Conservation (phyloP, 345 rosid genomes). For the Sonneratia caseolaris region DNA sequence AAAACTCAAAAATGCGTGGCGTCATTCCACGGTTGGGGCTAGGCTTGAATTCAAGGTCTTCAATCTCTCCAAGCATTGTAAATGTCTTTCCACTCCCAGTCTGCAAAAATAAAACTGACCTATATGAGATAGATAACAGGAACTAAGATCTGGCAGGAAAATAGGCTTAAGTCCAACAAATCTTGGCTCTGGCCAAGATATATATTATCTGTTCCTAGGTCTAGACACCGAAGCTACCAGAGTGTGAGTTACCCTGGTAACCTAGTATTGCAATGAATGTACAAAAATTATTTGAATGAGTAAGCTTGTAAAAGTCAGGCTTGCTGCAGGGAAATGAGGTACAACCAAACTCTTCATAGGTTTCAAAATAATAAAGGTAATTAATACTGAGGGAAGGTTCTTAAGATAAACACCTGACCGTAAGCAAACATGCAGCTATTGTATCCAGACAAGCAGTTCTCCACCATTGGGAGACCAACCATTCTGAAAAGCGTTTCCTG, state of each 20-base stretch:
- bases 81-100: slow-evolving; percentile 99
- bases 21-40: slow-evolving; percentile 87
- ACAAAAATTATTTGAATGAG: neutral
- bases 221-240: neutral
- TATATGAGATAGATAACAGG: neutral
- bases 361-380: neutral
- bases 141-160: neutral
- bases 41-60: slow-evolving; percentile 71
- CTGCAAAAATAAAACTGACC: slow-evolving; percentile 32
- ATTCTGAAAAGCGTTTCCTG: slow-evolving; percentile 86
- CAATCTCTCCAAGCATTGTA: slow-evolving; percentile 86
- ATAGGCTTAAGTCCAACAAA: neutral
- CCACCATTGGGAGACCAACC: slow-evolving; percentile 89
- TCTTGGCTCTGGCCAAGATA: neutral
- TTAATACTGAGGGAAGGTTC: neutral
- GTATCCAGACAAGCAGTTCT: slow-evolving; percentile 94
- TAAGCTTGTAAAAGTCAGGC: neutral
- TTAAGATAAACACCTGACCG: slow-evolving; percentile 62
- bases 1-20: slow-evolving; percentile 88
- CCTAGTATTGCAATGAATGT: neutral
- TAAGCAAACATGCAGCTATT: slow-evolving; percentile 97
- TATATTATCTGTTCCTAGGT: neutral
- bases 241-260: neutral
- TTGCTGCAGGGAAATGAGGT: neutral
- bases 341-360: neutral